Percentiles rank a stretch among this genome's conserved stretches.
phyloP scores from a whole-genome alignment of 257 asterid genomes.

The Fraxinus pennsylvanica region DNA sequence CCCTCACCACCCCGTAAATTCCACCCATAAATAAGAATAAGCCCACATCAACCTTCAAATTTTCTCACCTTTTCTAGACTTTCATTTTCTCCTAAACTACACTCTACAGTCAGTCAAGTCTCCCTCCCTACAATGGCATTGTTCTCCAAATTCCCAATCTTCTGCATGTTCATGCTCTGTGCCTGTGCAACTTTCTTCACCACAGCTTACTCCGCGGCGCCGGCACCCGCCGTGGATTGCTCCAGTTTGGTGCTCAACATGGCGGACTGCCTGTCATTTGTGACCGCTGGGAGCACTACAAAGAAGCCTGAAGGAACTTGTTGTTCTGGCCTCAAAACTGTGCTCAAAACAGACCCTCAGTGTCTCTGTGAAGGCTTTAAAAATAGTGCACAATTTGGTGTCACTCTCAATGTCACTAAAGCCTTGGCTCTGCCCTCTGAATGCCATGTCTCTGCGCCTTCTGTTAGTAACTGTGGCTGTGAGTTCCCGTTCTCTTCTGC shows the following conservation, averaged over 20 bases:
- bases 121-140: not conserved
- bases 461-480: constrained; percentile 72
- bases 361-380: constrained; percentile 77
- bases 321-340: constrained; percentile 76
- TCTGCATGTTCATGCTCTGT: not conserved
- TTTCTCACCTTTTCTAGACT: not conserved
- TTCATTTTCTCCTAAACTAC: not conserved
- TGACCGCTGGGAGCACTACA: constrained; percentile 60
- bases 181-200: not conserved
- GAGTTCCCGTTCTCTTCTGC: constrained; percentile 25
- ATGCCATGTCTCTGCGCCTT: constrained; percentile 76
- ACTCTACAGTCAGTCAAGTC: not conserved
- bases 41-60: not conserved
- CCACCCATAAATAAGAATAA: not conserved
- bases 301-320: constrained; percentile 65
- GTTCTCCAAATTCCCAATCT: not conserved
- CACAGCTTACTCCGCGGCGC: constrained; percentile 44
- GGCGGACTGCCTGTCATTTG: constrained; percentile 81
- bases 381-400: constrained; percentile 84
- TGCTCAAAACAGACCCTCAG: constrained; percentile 64
- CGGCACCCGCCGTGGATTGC: constrained; percentile 83
- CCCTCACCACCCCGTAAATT: not conserved
- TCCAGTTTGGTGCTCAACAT: constrained; percentile 52
- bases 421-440: constrained; percentile 79
- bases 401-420: constrained; percentile 66